These are phyloP conservation scores for Remersonia thermophila DNA, from an alignment of 2,329 filamentous ascomycete genomes.

Conservation along the genomic window DNA sequence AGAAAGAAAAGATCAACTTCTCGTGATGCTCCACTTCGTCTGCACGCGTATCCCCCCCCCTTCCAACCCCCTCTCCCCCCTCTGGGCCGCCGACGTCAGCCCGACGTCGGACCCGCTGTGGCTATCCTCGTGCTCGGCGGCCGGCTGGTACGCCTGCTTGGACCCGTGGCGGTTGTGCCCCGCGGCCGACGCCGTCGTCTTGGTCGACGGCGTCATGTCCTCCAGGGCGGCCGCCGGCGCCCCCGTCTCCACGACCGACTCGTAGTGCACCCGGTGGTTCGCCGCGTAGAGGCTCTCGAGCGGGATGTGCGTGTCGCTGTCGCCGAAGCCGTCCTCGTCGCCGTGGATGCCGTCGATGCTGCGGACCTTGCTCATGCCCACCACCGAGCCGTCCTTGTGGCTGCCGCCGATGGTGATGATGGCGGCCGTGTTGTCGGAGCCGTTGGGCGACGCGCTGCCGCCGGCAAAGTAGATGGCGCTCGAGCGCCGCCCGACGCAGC, in stretches of 20 bases:
- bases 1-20: slow-evolving; percentile 2
- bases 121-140: slow-evolving; percentile 4
- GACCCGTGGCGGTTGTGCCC: background rate
- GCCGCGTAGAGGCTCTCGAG: slow-evolving; percentile 12
- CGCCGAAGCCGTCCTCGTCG: slow-evolving; percentile 1
- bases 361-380: too few species aligned
- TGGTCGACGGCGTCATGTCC: too few species aligned
- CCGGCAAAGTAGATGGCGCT: too few species aligned
- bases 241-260: slow-evolving; percentile 4
- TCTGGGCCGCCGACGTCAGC: slow-evolving; percentile 2
- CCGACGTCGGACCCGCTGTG: slow-evolving; percentile 11
- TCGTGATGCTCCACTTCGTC: slow-evolving; percentile 13
- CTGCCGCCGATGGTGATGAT: too few species aligned
- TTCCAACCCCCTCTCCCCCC: background rate
- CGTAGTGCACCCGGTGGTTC: slow-evolving; percentile 9
- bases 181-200: too few species aligned
- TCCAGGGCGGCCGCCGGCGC: too few species aligned
- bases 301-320: slow-evolving; percentile 5
- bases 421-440: too few species aligned
- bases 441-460: too few species aligned
- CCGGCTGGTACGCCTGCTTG: too few species aligned
- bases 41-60: slow-evolving; percentile 8
- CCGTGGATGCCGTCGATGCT: too few species aligned
- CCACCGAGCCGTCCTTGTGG: too few species aligned
- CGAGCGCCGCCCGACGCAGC: too few species aligned